Evolutionary conservation across 1,284 basidiomycete species (phyloP), one percentile per base, ranked within the genome.

Genomic region (Neolentinus lepideus): DNA sequence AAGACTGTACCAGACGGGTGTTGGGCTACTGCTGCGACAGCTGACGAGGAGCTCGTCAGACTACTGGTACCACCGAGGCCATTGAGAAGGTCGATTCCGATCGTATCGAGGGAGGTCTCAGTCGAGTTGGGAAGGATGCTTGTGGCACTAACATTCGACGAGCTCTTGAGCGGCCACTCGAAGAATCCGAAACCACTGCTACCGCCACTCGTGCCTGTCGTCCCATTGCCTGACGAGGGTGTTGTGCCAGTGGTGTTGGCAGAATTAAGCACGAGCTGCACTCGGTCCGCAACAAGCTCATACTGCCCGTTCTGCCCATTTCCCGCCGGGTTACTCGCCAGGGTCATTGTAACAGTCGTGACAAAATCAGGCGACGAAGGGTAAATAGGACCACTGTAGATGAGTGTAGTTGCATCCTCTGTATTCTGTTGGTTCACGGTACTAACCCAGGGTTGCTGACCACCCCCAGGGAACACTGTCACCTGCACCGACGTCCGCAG

Each of bases 301-400:
- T 85, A 94, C 61, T 85, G 70, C 29, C 84, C 85, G 54, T 79
- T 71, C 63, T 82, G 75, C 22, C 88, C 85, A 56, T 68, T 73
- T 29, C 85, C 85, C 2, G 63, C 67, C 2, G 89, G 87, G 21
- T 72, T 70, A 57, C 80, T 76, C 3, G 84, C 82, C 53, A 92
- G 75, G 10, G 77, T 76, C 77, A 92, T 85, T 21, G 78, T 79
- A 56, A 97, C 77, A 0, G 88, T 93, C 12, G 84, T 84, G 26
- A 80, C 80, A 67, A 94, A 95, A 51, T 81, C 69, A 2, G 83
- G 76, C 0, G 85, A 81, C 0, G 87, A 81, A 3, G 90, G 88
- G 26, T 90, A 77, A 38, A 98, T 79, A 11, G 87, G 84, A 14
- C 95, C 95, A 55, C 78, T 83, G 71, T 96, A 99, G 55, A 99